phyloP scores from a whole-genome alignment of 1,284 basidiomycete species.

The Entoloma clypeatum region DNA sequence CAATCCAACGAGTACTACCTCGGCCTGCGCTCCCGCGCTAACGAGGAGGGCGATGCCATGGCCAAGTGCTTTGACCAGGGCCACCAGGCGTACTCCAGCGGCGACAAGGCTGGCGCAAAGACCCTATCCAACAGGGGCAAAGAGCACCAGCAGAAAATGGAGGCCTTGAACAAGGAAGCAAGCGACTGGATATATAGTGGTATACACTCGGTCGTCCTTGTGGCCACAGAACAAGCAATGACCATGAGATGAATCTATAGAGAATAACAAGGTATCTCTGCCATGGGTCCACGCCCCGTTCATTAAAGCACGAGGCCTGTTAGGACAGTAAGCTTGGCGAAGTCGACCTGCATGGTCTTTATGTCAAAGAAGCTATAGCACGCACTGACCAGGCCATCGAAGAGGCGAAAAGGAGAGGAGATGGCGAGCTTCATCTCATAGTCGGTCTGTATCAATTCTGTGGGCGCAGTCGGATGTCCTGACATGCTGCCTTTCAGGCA shows the following conservation, averaged over 20 bases:
- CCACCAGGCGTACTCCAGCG: constrained; percentile 62
- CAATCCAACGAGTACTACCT: constrained; percentile 69
- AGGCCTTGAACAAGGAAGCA: constrained; percentile 80
- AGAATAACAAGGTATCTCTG: constrained; percentile 71
- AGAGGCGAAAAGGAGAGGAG: constrained; percentile 63
- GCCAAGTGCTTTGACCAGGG: constrained; percentile 61
- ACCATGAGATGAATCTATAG: constrained; percentile 35
- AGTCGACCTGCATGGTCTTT: constrained; percentile 88
- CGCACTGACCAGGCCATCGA: constrained; percentile 68
- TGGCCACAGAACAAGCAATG: constrained; percentile 5
- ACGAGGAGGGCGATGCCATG: constrained; percentile 74
- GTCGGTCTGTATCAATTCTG: constrained; percentile 58
- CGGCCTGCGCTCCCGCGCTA: constrained; percentile 68
- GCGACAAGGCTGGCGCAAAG: constrained; percentile 82
- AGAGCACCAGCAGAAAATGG: constrained; percentile 77
- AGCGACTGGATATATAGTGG: constrained; percentile 87
- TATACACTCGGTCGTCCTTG: constrained; percentile 29
- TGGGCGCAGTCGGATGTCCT: not conserved
- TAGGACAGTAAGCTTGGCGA: constrained; percentile 71
- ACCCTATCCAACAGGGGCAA: constrained; percentile 83
- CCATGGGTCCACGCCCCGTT: not conserved
- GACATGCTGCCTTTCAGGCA: constrained; percentile 38
- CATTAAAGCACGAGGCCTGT: constrained; percentile 3
- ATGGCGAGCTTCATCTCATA: constrained; percentile 76
- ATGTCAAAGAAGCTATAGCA: constrained; percentile 88